phyloP scores from a whole-genome alignment of 1,139 yeast genomes.

The Wickerhamomyces sp. region DNA sequence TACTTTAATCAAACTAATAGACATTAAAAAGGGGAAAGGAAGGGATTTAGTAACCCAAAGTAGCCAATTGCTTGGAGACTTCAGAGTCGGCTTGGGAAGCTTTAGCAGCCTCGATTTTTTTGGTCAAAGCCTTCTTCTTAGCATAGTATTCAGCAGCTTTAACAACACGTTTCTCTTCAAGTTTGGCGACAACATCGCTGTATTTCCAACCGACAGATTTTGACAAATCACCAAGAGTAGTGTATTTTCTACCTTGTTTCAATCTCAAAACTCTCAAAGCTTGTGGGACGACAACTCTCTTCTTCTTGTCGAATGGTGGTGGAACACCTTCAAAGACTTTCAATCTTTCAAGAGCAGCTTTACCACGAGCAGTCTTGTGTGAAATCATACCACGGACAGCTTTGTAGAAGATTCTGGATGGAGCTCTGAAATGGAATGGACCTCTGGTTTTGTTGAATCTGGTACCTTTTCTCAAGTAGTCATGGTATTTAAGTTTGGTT shows the following conservation, averaged over 20 bases:
- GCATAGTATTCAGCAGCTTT: conserved; percentile 99
- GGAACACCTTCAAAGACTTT: conserved; percentile 99
- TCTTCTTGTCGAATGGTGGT: conserved; percentile 99
- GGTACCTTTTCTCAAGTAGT: conserved; percentile 98
- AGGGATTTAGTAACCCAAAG: conserved; percentile 75
- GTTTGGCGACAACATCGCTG: conserved; percentile 95
- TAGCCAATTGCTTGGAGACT: conserved; percentile 75
- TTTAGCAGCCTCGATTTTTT: conserved; percentile 85
- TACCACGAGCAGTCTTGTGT: conserved; percentile 99
- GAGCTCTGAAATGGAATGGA: conserved; percentile 99
- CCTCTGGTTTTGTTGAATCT: conserved; percentile 98
- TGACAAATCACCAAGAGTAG: conserved; percentile 95
- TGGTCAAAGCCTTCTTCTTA: conserved; percentile 93
- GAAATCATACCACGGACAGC: conserved; percentile 99
- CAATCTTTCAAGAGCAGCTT: conserved; percentile 98
- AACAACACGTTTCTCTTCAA: conserved; percentile 99
- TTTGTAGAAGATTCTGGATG: conserved; percentile 99
- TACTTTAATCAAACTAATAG: conserved; percentile 16
- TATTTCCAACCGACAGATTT: conserved; percentile 99
- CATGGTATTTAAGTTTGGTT: conserved; percentile 99
- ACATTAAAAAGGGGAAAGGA: conserved; percentile 12
- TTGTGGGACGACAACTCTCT: conserved; percentile 99
- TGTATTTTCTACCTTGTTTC: conserved; percentile 99
- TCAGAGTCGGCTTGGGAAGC: conserved; percentile 63
- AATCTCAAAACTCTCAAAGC: conserved; percentile 99